phyloP scores from a whole-genome alignment of 2,329 filamentous ascomycete species.

The Magnaporthiopsis incrustans region DNA sequence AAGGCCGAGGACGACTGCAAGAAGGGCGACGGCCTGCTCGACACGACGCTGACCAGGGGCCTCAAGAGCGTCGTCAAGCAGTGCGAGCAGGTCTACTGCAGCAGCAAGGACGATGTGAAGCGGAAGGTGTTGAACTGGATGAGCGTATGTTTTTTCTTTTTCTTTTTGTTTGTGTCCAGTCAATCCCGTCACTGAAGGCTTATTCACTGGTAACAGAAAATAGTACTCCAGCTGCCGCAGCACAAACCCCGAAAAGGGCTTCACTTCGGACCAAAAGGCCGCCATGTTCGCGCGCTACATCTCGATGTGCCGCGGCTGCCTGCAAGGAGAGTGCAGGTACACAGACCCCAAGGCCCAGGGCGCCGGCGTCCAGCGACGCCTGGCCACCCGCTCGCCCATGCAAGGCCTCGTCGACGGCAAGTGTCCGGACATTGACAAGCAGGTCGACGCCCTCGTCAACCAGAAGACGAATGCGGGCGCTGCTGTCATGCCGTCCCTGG shows the following conservation, averaged over 20 bases:
- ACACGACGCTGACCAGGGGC: slow-evolving; percentile 15
- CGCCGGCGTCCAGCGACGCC: background rate
- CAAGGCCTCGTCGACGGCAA: slow-evolving; percentile 17
- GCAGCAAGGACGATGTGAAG: slow-evolving; percentile 1
- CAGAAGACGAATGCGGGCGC: background rate
- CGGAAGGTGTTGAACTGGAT: slow-evolving; percentile 16
- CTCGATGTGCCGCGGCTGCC: slow-evolving; percentile 16
- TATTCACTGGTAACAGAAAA: too few species aligned
- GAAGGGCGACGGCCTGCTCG: slow-evolving; percentile 12
- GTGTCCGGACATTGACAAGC: slow-evolving; percentile 13
- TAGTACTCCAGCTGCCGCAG: slow-evolving; percentile 13
- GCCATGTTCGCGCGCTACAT: slow-evolving; percentile 16
- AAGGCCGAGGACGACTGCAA: slow-evolving; percentile 11
- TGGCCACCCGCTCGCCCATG: slow-evolving; percentile 15
- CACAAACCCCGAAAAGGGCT: slow-evolving; percentile 9
- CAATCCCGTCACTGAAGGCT: background rate
- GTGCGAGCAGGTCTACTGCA: slow-evolving; percentile 14
- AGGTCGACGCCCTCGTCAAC: background rate
- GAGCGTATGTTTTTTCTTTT: slow-evolving; percentile 13
- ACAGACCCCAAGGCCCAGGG: slow-evolving; percentile 6
- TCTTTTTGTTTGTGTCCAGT: background rate
- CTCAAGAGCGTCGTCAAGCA: slow-evolving; percentile 10
- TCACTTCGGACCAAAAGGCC: slow-evolving; percentile 18
- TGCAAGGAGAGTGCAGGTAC: slow-evolving; percentile 14
- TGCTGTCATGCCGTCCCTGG: too few species aligned